Percentiles rank a stretch among this genome's conserved stretches.
Evolutionary conservation across 2,329 filamentous ascomycete species (phyloP).

Genomic region (Microcyclosporella mali): DNA sequence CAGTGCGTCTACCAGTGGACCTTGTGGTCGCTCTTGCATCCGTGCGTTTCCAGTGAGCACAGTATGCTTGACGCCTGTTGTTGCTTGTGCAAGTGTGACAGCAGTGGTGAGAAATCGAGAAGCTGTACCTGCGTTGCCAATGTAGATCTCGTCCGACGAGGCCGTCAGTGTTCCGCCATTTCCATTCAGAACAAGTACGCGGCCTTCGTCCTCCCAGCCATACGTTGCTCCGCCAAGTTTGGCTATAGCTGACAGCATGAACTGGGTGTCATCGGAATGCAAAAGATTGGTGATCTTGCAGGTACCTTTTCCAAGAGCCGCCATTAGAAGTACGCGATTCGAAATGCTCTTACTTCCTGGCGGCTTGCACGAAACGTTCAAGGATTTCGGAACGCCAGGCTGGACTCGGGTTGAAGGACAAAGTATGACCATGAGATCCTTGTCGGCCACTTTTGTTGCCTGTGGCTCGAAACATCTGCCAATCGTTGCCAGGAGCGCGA

Average conservation of each 20-base stretch:
- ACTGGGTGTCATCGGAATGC: slow-evolving; percentile 94
- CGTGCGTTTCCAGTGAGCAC: slow-evolving; percentile 87
- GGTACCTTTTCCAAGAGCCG: slow-evolving; percentile 77
- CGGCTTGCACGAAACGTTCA: slow-evolving; percentile 71
- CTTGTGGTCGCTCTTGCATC: slow-evolving; percentile 95
- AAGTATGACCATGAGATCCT: slow-evolving; percentile 73
- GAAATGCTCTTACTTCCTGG: slow-evolving; percentile 98
- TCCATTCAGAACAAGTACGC: slow-evolving; percentile 79
- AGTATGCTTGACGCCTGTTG: slow-evolving; percentile 57
- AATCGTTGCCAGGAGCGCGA: slow-evolving; percentile 85
- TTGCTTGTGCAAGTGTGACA: slow-evolving; percentile 70
- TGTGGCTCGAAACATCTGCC: slow-evolving; percentile 80
- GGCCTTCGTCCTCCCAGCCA: slow-evolving; percentile 91
- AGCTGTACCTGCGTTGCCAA: slow-evolving; percentile 94
- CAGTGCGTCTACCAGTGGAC: slow-evolving; percentile 84
- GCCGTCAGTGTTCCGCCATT: slow-evolving; percentile 82
- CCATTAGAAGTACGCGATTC: slow-evolving; percentile 88
- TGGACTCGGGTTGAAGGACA: slow-evolving; percentile 70
- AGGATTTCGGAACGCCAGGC: slow-evolving; percentile 60
- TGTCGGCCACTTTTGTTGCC: slow-evolving; percentile 83
- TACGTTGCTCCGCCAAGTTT: slow-evolving; percentile 82
- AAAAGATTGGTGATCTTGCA: slow-evolving; percentile 88
- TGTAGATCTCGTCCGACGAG: slow-evolving; percentile 70
- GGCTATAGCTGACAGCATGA: slow-evolving; percentile 89
- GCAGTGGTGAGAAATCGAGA: slow-evolving; percentile 93